Percentiles rank a stretch among this genome's conserved stretches.
phyloP scores from a whole-genome alignment of 345 rosid genomes.

The Euphorbia peplus region DNA sequence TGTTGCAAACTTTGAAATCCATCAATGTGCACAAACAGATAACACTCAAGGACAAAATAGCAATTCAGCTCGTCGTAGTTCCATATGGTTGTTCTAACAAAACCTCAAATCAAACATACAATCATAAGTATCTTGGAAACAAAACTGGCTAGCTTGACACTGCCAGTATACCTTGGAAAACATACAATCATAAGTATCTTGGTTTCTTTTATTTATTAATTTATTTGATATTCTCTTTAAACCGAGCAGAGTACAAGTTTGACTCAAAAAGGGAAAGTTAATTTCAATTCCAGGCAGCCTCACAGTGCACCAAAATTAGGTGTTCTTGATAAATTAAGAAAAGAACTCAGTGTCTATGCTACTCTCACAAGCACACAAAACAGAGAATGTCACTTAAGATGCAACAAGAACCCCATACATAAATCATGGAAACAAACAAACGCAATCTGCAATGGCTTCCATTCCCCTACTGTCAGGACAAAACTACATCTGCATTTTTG shows the following conservation, averaged over 20 bases:
- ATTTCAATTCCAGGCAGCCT: background rate
- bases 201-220: background rate
- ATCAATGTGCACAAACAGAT: background rate
- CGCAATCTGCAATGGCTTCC: too few species aligned
- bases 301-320: background rate
- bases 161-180: background rate
- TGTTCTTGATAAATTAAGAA: too few species aligned
- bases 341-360: too few species aligned
- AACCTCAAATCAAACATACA: background rate
- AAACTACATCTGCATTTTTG: too few species aligned
- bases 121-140: background rate
- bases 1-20: background rate
- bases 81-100: background rate
- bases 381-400: too few species aligned
- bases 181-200: too few species aligned
- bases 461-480: too few species aligned
- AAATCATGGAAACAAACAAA: too few species aligned
- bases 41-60: too few species aligned
- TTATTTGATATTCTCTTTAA: background rate
- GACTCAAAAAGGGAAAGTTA: background rate
- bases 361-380: too few species aligned
- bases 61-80: too few species aligned
- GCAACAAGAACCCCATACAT: too few species aligned
- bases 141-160: background rate
- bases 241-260: background rate